A percentile compares a stretch with the other conserved stretches of the same genome.
Evolutionary conservation across 2,329 filamentous ascomycete genomes (phyloP).

Genomic region (Fusarium verrucosum): DNA sequence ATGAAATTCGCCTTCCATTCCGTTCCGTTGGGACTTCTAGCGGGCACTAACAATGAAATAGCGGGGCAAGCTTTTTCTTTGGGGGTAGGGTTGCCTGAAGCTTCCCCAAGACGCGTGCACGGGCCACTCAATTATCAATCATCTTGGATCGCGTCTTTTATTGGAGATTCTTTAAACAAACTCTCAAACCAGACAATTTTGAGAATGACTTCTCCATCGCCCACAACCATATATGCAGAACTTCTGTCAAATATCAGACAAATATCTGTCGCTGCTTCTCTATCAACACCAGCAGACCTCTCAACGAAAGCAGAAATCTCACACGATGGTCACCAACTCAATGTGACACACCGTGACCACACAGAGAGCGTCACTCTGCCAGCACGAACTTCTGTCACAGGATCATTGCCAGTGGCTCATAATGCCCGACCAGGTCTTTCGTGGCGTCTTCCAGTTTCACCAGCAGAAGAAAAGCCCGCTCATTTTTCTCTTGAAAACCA

Average conservation of each 20-base stretch:
- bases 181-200: not conserved
- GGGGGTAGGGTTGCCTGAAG: conserved; percentile 22
- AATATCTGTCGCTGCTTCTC: conserved; percentile 65
- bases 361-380: conserved; percentile 54
- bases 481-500: conserved; percentile 51
- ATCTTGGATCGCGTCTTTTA: conserved; percentile 13
- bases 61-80: conserved; percentile 41
- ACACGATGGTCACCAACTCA: conserved; percentile 56
- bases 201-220: conserved; percentile 27
- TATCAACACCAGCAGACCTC: conserved; percentile 55
- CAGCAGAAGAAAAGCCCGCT: conserved; percentile 35
- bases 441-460: conserved; percentile 63
- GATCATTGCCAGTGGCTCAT: conserved; percentile 52
- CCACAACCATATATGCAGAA: conserved; percentile 68
- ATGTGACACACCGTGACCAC: conserved; percentile 58
- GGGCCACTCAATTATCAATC: conserved; percentile 30
- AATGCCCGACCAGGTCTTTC: conserved; percentile 51
- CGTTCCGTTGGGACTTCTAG: conserved; percentile 41
- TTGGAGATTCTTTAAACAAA: not conserved
- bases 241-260: conserved; percentile 71
- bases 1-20: conserved; percentile 30
- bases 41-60: conserved; percentile 39
- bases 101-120: conserved; percentile 32
- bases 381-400: conserved; percentile 49
- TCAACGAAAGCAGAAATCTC: conserved; percentile 57